Base-by-base conservation (phyloP, 805 yeast genomes). In the Monosporozyma aerobia region DNA sequence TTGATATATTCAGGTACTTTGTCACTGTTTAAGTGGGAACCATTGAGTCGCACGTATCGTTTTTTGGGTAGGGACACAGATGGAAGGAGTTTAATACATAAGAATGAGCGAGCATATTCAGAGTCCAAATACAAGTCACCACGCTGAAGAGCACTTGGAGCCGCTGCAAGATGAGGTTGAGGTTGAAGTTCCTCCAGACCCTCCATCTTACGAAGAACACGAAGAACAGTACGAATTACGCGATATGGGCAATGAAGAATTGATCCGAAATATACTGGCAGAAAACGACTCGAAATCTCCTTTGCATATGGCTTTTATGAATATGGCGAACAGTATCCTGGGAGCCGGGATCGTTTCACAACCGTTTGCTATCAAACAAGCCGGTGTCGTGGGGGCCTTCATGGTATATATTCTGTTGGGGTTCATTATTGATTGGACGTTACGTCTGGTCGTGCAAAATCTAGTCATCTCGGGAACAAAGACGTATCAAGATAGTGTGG, bases 321-420 rank as follows among this genome's bases (percentile, higher is more conserved):
- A 92, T 69, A 90, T 90, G 96, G 95, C 97, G 9, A 90, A 90
- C 68, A 85, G 95, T 19, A 92, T 92, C 55, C 74, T 92, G 6
- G 98, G 98, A 0, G 97, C 98, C 0, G 98, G 98, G 7, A 87
- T 92, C 51, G 88, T 92, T 33, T 96, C 97, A 1, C 95, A 90
- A 57, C 95, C 98, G 1, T 85, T 83, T 57, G 97, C 97, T 0
- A 80, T 90, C 61, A 74, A 77, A 47, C 87, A 90, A 60, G 77
- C 87, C 19, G 98, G 98, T 0, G 67, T 92, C 3, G 53, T 83
- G 0, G 89, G 92, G 0, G 95, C 96, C 3, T 62, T 83, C 0
- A 23, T 88, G 2, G 75, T 82, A 6, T 74, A 89, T 64, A 61
- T 81, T 0, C 60, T 77, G 0, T 69, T 92, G 51, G 82, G 95